Evolutionary conservation across 2,329 filamentous ascomycete genomes (phyloP).

Genomic region (Aspergillus luchuensis): DNA sequence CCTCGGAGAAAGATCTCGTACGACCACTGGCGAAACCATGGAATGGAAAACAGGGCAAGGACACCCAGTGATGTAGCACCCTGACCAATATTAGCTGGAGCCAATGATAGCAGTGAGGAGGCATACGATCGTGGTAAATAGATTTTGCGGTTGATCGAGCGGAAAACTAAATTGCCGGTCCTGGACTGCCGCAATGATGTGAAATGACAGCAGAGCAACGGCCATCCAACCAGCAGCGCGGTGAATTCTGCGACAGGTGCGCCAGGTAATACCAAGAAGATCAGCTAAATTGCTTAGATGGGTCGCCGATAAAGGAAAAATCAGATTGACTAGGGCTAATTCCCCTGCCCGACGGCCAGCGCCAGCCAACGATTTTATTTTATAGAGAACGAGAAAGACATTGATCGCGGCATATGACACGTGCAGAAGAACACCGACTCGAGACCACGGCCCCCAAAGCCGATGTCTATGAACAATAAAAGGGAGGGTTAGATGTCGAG

Average conservation of each 20-base stretch:
- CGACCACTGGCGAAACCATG: background rate
- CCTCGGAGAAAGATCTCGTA: background rate
- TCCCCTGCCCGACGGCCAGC: slow-evolving; percentile 21
- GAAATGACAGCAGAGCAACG: slow-evolving; percentile 18
- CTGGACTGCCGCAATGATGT: background rate
- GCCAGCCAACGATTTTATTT: slow-evolving; percentile 10
- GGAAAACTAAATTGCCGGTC: background rate
- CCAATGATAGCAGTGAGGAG: background rate
- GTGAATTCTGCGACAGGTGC: slow-evolving; percentile 22
- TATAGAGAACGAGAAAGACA: slow-evolving; percentile 22
- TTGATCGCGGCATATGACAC: slow-evolving; percentile 20
- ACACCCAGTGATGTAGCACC: background rate
- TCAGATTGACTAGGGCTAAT: slow-evolving; percentile 26
- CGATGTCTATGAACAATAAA: slow-evolving; percentile 22
- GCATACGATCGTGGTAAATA: background rate
- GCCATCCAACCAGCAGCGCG: slow-evolving; percentile 25
- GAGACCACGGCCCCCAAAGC: slow-evolving; percentile 21
- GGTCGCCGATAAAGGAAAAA: slow-evolving; percentile 20
- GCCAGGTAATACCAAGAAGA: slow-evolving; percentile 20
- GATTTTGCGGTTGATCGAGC: background rate
- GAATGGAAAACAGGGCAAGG: background rate
- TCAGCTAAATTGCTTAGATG: slow-evolving; percentile 24
- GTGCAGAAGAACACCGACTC: slow-evolving; percentile 18
- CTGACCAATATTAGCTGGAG: background rate
- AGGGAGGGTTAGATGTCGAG: slow-evolving; percentile 20